Conservation (phyloP, 345 rosid genomes). For the Litchi chinensis region DNA sequence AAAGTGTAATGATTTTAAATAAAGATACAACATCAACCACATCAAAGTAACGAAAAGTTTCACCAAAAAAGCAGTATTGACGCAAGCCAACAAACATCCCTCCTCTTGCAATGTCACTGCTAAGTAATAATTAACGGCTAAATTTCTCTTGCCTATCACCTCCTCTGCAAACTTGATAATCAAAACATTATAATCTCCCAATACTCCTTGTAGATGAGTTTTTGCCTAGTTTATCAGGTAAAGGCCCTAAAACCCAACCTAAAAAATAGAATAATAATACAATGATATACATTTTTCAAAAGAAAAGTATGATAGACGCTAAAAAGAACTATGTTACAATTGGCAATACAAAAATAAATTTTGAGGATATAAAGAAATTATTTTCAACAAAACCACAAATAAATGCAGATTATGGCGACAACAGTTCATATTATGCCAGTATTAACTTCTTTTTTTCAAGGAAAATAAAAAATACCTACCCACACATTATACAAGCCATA, state of each 20-base stretch:
- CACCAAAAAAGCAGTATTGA: slow-evolving; percentile 70
- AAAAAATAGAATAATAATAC: neutral
- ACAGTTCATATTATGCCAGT: neutral
- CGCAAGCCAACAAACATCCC: slow-evolving; percentile 72
- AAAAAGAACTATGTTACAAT: neutral
- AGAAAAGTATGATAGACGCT: neutral
- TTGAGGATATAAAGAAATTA: neutral
- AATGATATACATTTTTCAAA: neutral
- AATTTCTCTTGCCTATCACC: slow-evolving; percentile 12
- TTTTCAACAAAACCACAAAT: neutral
- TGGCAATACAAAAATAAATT: neutral
- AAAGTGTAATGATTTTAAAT: neutral
- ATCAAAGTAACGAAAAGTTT: slow-evolving; percentile 19
- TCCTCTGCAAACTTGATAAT: slow-evolving; percentile 57
- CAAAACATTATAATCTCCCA: slow-evolving; percentile 83
- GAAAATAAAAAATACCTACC: neutral
- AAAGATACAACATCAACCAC: neutral
- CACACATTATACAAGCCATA: too few species aligned
- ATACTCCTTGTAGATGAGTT: slow-evolving; percentile 62
- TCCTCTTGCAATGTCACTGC: slow-evolving; percentile 38
- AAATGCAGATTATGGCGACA: neutral
- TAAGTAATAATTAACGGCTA: neutral
- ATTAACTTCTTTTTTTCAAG: neutral
- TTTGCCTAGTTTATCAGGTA: slow-evolving; percentile 32
- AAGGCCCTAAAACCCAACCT: slow-evolving; percentile 58